Evolutionary conservation across 371 early-diverging fungal species (phyloP).

Genomic region (Smittium mucronatum): DNA sequence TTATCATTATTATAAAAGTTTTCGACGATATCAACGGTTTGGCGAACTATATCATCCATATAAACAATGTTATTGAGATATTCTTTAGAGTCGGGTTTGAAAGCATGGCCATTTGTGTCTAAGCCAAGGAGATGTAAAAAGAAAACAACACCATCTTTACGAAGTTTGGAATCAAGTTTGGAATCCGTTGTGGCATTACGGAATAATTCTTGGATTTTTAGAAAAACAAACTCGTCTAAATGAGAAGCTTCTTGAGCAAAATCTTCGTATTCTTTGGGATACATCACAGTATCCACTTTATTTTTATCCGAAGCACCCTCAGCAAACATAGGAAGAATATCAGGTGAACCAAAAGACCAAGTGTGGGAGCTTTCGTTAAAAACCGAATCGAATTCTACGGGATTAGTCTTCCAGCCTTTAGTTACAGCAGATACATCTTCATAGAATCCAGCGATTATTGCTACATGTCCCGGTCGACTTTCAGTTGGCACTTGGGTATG

Average conservation of each 20-base stretch:
- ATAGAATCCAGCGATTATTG: constrained; percentile 91
- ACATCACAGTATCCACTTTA: constrained; percentile 78
- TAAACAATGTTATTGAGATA: constrained; percentile 65
- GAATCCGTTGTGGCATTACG: constrained; percentile 41
- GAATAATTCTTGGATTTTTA: constrained; percentile 39
- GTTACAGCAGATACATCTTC: constrained; percentile 96
- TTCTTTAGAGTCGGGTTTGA: constrained; percentile 70
- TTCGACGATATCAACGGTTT: constrained; percentile 49
- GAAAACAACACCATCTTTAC: constrained; percentile 63
- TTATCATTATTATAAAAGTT: constrained; percentile 66
- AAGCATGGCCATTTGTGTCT: constrained; percentile 90
- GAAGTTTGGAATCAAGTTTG: constrained; percentile 41
- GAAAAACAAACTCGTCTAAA: constrained; percentile 85
- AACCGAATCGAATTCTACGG: constrained; percentile 89
- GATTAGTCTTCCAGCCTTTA: constrained; percentile 94
- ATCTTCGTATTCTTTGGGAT: constrained; percentile 73
- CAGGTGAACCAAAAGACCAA: constrained; percentile 96
- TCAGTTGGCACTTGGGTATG: constrained; percentile 96
- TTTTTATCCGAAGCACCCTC: constrained; percentile 69
- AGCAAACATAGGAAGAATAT: constrained; percentile 91
- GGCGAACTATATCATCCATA: constrained; percentile 63
- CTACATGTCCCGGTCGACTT: constrained; percentile 94
- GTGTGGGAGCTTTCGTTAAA: constrained; percentile 83
- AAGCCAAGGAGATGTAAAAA: constrained; percentile 88
- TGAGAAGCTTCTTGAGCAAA: constrained; percentile 73